A percentile compares a stretch with the other conserved stretches of the same genome.
Conservation (phyloP, 805 yeast genomes). For the Pichia eremophila region DNA sequence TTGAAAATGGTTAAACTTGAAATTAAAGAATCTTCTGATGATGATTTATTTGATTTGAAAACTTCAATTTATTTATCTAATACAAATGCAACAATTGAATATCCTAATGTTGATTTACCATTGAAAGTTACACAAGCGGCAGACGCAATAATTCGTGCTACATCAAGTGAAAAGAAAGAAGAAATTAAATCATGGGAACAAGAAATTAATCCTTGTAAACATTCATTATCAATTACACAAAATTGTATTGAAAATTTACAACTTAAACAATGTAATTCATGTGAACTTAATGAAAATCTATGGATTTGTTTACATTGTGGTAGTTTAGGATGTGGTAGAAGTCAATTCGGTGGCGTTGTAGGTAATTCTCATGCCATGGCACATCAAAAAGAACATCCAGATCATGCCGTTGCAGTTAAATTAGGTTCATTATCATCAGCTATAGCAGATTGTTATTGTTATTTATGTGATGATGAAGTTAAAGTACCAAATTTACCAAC, state of each 20-base stretch:
- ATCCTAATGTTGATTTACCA: conserved; percentile 23
- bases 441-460: conserved; percentile 83
- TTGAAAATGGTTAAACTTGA: conserved; percentile 56
- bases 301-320: conserved; percentile 96
- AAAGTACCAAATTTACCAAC: conserved; percentile 50
- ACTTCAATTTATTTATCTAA: conserved; percentile 33
- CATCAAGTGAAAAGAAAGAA: conserved; percentile 49
- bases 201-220: conserved; percentile 73
- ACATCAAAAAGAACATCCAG: conserved; percentile 45
- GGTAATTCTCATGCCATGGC: conserved; percentile 86
- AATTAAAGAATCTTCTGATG: conserved; percentile 52
- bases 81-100: conserved; percentile 20
- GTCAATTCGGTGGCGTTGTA: conserved; percentile 88
- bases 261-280: conserved; percentile 39
- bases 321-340: conserved; percentile 86
- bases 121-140: conserved; percentile 27
- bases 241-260: conserved; percentile 20
- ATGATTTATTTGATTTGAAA: conserved; percentile 45
- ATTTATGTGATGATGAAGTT: conserved; percentile 81
- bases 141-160: conserved; percentile 40
- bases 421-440: conserved; percentile 78
- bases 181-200: conserved; percentile 90
- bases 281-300: conserved; percentile 65
- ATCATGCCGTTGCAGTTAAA: conserved; percentile 81
- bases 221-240: conserved; percentile 50